phyloP scores from a whole-genome alignment of 768 basidiomycete species.

The Hericium erinaceus region DNA sequence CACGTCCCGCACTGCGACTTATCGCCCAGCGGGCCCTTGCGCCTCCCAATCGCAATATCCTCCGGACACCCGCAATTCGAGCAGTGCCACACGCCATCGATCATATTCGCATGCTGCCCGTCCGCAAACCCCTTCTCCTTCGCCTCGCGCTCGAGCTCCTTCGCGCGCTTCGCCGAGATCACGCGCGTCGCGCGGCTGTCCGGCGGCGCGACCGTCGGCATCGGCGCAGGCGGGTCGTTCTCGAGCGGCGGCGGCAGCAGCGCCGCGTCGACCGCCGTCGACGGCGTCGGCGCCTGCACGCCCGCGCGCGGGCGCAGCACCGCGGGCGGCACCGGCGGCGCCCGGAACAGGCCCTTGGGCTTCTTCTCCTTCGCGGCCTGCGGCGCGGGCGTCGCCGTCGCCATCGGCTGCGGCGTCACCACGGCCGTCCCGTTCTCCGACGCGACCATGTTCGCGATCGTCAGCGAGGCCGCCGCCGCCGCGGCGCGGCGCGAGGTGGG shows the following conservation, averaged over 20 bases:
- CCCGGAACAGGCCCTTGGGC: slow-evolving; percentile 63
- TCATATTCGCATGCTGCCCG: slow-evolving; percentile 72
- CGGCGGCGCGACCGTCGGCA: slow-evolving; percentile 22
- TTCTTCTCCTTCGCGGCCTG: slow-evolving; percentile 53
- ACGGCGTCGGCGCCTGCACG: slow-evolving; percentile 49
- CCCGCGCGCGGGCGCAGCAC: slow-evolving; percentile 55
- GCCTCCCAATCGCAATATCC: slow-evolving; percentile 70
- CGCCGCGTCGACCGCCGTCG: slow-evolving; percentile 59
- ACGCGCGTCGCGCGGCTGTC: slow-evolving; percentile 41
- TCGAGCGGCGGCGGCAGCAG: slow-evolving; percentile 51
- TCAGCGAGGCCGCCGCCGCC: slow-evolving; percentile 72
- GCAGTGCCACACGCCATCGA: slow-evolving; percentile 89
- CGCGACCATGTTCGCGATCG: slow-evolving; percentile 89
- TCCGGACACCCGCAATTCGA: slow-evolving; percentile 92
- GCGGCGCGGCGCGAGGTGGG: slow-evolving; percentile 76
- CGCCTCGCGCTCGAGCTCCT: slow-evolving; percentile 73
- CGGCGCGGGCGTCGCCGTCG: slow-evolving; percentile 25
- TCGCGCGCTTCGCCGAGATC: slow-evolving; percentile 51
- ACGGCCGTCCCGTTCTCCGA: slow-evolving; percentile 75
- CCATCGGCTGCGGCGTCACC: slow-evolving; percentile 33
- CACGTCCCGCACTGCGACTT: slow-evolving; percentile 90
- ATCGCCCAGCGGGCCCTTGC: slow-evolving; percentile 85
- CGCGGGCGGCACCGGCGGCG: slow-evolving; percentile 45
- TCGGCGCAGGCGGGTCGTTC: slow-evolving; percentile 43
- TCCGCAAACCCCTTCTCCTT: slow-evolving; percentile 79